Conservation (phyloP, 306 rosid species). For the Crotalaria pallida region DNA sequence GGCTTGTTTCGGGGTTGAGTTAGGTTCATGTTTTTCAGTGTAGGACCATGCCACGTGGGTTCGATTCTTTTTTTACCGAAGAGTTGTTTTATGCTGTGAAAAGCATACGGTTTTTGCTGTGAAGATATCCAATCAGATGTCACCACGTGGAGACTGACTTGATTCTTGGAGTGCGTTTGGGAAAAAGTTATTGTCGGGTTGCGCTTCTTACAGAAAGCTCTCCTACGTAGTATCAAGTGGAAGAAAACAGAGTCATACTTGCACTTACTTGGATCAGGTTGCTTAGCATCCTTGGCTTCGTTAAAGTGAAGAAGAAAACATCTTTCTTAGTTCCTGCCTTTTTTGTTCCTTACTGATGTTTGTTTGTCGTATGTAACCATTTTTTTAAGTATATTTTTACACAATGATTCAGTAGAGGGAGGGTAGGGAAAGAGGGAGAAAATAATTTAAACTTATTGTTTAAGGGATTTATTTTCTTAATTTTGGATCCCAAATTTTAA, state of each 20-base stretch:
- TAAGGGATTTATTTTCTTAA: too few species aligned
- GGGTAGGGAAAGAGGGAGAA: too few species aligned
- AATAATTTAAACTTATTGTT: too few species aligned
- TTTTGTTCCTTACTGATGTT: background rate
- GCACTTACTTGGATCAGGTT: background rate
- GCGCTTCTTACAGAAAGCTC: too few species aligned
- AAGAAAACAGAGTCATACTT: background rate
- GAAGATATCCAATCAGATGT: background rate
- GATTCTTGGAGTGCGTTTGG: constrained; percentile 15
- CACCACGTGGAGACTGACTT: constrained; percentile 21
- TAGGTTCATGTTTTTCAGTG: constrained; percentile 24
- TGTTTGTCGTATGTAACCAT: background rate
- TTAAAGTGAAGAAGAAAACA: background rate
- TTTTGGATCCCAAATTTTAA: too few species aligned
- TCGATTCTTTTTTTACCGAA: background rate
- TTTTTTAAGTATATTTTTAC: too few species aligned
- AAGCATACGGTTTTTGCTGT: background rate
- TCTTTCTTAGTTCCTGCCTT: background rate
- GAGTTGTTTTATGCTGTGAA: background rate
- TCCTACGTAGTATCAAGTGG: too few species aligned
- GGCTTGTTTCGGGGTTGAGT: background rate
- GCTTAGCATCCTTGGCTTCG: background rate
- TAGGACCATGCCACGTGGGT: constrained; percentile 28
- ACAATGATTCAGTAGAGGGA: too few species aligned
- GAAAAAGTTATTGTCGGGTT: background rate